Evolutionary conservation across 2,329 filamentous ascomycete species (phyloP), one percentile per base, ranked within the genome.

Genomic region (Epichloe aotearoae): DNA sequence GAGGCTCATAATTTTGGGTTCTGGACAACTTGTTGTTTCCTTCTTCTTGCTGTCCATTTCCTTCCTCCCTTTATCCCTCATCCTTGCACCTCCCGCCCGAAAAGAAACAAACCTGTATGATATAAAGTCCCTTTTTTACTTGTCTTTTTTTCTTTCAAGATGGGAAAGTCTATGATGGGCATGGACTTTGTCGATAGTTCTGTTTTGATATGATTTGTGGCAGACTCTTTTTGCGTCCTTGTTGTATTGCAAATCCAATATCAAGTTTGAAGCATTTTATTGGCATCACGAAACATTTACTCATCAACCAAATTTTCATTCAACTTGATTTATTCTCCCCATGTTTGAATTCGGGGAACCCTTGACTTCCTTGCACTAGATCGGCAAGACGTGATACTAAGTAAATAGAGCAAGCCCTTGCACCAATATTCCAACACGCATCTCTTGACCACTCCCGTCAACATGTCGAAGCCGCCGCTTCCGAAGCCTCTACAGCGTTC

Each of bases 171-270:
- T 34, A 38, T 44, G 41, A 26, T 44, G 39, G 50, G 15, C 48
- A 43, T 56, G 54, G 40, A 38, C 46, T 54, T 51, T 51, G 45
- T 34, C 47, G 51, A n/a, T 23, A 33, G 49, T 39, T 46, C 49
- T 55, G 39, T 50, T 54, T 48, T 51, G 30, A 20, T 33, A n/a
- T 46, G 3, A 45, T 19, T 8, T 23, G n/a, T 46, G n/a, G 33
- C 14, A 12, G n/a, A 5, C 38, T 5, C 23, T 6, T 30, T 40
- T 30, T 40, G 17, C 19, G 4, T 3, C n/a, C 7, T 15, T 10
- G 36, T 47, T 11, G 15, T 47, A 34, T 30, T 36, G 39, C 39
- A 41, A 39, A n/a, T n/a, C 37, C 12, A 15, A 30, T 30, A 10
- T 30, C 30, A 10, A 30, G 30, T 30, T 10, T 11, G 23, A 8